phyloP scores from a whole-genome alignment of 768 basidiomycete genomes.

The Leucocoprinus leucothites region DNA sequence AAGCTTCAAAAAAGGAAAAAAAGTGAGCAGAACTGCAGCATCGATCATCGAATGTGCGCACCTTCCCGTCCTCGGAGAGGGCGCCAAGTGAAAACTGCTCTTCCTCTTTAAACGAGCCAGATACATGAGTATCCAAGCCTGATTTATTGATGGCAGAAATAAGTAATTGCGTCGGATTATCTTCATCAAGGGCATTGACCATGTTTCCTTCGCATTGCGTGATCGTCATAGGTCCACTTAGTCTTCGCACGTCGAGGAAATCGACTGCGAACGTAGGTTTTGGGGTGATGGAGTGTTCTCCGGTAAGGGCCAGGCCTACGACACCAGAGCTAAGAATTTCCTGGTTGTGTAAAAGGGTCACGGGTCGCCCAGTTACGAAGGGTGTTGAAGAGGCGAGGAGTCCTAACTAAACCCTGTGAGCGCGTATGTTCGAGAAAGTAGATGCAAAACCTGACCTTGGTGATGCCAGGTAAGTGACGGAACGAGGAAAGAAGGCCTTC shows the following conservation, averaged over 20 bases:
- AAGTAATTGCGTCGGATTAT: slow-evolving; percentile 61
- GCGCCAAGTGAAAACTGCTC: slow-evolving; percentile 56
- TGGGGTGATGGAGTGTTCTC: neutral
- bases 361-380: slow-evolving; percentile 72
- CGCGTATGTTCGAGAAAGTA: neutral
- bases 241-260: slow-evolving; percentile 37
- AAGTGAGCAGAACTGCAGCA: too few species aligned
- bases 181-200: slow-evolving; percentile 50
- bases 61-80: slow-evolving; percentile 25
- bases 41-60: too few species aligned
- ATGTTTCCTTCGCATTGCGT: slow-evolving; percentile 73
- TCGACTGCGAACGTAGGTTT: slow-evolving; percentile 17
- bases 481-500: slow-evolving; percentile 52
- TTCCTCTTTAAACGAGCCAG: slow-evolving; percentile 45
- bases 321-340: slow-evolving; percentile 61
- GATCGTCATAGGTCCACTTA: slow-evolving; percentile 49
- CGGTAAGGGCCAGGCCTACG: slow-evolving; percentile 57
- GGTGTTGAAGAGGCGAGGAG: slow-evolving; percentile 73
- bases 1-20: too few species aligned
- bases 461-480: slow-evolving; percentile 37
- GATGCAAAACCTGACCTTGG: slow-evolving; percentile 39
- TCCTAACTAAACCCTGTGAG: slow-evolving; percentile 44
- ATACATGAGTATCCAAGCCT: slow-evolving; percentile 18
- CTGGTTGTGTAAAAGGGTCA: slow-evolving; percentile 62
- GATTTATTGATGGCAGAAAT: slow-evolving; percentile 46